phyloP scores from a whole-genome alignment of 164 flowering plant species.

The Kalanchoe fedtschenkoi region DNA sequence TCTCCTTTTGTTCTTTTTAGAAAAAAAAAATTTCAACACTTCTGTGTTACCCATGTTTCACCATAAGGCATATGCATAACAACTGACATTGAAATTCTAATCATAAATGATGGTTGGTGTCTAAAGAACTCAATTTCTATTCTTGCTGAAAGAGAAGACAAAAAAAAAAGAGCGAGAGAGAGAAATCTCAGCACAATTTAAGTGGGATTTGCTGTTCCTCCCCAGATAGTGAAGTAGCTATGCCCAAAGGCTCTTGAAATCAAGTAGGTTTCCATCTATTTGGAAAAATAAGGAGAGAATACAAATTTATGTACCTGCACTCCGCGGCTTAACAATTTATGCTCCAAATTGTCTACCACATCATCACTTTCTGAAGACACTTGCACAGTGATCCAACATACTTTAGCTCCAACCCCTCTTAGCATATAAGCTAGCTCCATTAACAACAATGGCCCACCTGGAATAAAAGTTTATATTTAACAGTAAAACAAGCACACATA shows the following conservation, averaged over 20 bases:
- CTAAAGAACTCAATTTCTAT: background rate
- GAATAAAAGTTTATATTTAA: background rate
- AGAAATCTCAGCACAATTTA: background rate
- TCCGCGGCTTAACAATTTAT: conserved; percentile 67
- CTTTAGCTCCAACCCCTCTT: conserved; percentile 68
- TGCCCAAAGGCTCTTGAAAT: background rate
- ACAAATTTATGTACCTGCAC: conserved; percentile 48
- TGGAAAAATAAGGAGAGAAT: background rate
- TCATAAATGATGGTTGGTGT: no score
- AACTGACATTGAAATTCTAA: no score
- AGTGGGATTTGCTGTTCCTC: background rate
- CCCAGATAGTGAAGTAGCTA: background rate
- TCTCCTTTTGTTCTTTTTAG: no score
- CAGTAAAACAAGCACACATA: background rate
- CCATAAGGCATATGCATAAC: no score
- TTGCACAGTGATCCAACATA: conserved; percentile 77
- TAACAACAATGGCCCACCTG: conserved; percentile 86
- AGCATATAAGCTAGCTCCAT: conserved; percentile 95
- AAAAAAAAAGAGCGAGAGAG: background rate
- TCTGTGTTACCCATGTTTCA: no score
- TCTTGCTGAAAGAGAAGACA: background rate
- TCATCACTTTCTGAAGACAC: conserved; percentile 50
- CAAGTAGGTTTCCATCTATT: background rate
- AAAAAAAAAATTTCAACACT: no score
- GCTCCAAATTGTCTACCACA: conserved; percentile 64